Conservation (phyloP, 73 alveolate genomes). For the Paramecium sexaurelia region DNA sequence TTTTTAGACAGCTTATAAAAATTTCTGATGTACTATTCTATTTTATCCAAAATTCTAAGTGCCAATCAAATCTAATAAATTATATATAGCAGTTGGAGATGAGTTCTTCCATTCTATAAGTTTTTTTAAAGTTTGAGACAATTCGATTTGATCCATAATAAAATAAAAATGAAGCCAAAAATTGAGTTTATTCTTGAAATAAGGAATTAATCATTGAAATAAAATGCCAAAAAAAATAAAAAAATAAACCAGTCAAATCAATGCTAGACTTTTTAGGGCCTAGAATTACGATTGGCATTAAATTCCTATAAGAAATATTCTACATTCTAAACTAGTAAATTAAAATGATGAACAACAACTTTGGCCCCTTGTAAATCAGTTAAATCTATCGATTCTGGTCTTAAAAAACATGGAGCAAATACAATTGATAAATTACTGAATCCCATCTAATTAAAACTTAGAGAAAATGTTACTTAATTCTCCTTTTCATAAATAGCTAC, state of each 20-base stretch:
- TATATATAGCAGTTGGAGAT: not conserved
- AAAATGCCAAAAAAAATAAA: not conserved
- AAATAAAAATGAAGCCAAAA: not conserved
- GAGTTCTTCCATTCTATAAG: not conserved
- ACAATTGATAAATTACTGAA: constrained; percentile 16
- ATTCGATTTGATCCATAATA: not conserved
- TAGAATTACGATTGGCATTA: not conserved
- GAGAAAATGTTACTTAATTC: not conserved
- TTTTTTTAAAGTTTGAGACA: not conserved
- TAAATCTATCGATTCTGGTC: not conserved
- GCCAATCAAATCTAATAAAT: not conserved
- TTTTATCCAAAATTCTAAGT: not conserved
- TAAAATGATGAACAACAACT: constrained; percentile 22
- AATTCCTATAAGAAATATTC: not conserved
- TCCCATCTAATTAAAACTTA: not conserved
- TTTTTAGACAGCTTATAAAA: not conserved
- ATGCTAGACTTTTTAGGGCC: not conserved
- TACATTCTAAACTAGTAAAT: not conserved
- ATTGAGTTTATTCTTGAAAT: not conserved
- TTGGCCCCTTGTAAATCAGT: not conserved
- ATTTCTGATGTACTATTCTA: not conserved
- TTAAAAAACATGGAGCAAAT: constrained; percentile 42
- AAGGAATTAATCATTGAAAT: not conserved
- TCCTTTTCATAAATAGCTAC: constrained; percentile 25
- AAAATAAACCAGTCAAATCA: not conserved